Evolutionary conservation across 2,329 filamentous ascomycete genomes (phyloP).

Genomic region (Chaetomium sp.): DNA sequence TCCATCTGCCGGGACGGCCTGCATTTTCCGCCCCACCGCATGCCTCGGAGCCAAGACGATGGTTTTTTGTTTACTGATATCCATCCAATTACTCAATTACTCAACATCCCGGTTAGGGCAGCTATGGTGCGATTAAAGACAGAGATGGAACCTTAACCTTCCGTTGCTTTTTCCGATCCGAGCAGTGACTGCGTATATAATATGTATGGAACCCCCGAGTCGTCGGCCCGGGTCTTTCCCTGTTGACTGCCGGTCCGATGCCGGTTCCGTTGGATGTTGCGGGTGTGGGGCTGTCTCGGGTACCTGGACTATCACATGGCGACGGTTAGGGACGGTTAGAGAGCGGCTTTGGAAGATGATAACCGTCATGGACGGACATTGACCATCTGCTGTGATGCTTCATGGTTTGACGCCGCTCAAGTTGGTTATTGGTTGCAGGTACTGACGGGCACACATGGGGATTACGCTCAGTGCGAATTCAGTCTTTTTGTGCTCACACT

Average conservation of each 20-base stretch:
- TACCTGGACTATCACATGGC: background rate
- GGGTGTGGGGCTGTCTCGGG: background rate
- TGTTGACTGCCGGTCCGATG: background rate
- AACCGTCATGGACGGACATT: background rate
- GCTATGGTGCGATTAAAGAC: background rate
- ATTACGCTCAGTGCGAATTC: background rate
- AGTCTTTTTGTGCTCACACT: background rate
- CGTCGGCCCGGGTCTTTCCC: background rate
- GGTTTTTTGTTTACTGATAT: slow-evolving; percentile 19
- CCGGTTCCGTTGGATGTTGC: background rate
- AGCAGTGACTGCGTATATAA: background rate
- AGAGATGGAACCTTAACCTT: background rate
- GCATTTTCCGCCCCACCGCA: background rate
- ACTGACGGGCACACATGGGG: background rate
- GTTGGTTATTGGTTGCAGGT: background rate
- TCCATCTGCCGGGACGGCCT: slow-evolving; percentile 6
- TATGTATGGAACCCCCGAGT: background rate
- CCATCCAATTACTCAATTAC: background rate
- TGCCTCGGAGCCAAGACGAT: background rate
- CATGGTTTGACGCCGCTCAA: background rate
- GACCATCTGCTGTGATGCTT: background rate
- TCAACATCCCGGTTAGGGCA: background rate
- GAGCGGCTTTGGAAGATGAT: slow-evolving; percentile 5
- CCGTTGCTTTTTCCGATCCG: background rate
- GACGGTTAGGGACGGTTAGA: background rate